phyloP scores from a whole-genome alignment of 1,284 basidiomycete species.

The Exobasidium cylindrosporum region DNA sequence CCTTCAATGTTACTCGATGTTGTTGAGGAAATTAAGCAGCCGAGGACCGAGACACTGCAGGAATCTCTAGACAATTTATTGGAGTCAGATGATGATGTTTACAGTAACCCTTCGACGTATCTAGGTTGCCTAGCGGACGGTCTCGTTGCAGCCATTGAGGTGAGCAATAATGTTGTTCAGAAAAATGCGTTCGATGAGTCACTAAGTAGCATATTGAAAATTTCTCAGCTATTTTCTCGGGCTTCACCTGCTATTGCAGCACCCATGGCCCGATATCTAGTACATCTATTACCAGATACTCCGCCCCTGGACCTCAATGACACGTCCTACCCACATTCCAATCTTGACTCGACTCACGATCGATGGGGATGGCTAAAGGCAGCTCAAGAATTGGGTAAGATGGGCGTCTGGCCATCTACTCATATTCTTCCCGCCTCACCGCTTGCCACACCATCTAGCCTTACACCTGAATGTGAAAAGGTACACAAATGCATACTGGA shows the following conservation, averaged over 20 bases:
- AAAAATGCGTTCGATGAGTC: too few species aligned
- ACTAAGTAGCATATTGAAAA: too few species aligned
- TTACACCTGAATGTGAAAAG: constrained; percentile 1
- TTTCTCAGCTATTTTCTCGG: neutral
- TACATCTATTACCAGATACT: constrained; percentile 4
- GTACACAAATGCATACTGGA: neutral
- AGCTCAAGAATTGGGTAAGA: constrained; percentile 7
- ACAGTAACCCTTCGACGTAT: neutral
- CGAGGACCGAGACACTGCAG: neutral
- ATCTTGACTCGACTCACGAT: constrained; percentile 6
- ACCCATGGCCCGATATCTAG: constrained; percentile 9
- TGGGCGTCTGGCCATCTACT: constrained; percentile 7
- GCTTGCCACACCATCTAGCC: neutral
- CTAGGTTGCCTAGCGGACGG: constrained; percentile 3
- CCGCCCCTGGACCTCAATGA: constrained; percentile 3
- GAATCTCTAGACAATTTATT: neutral
- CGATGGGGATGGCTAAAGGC: neutral
- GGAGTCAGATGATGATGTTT: neutral
- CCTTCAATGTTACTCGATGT: neutral
- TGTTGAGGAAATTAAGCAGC: neutral
- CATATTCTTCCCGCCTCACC: neutral
- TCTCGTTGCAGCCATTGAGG: neutral
- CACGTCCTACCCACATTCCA: neutral
- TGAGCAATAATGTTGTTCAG: constrained; percentile 2
- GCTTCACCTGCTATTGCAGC: neutral